A percentile compares a stretch with the other conserved stretches of the same genome.
Evolutionary conservation across 2,329 filamentous ascomycete species (phyloP).

Genomic region (Fusarium beomiforme): DNA sequence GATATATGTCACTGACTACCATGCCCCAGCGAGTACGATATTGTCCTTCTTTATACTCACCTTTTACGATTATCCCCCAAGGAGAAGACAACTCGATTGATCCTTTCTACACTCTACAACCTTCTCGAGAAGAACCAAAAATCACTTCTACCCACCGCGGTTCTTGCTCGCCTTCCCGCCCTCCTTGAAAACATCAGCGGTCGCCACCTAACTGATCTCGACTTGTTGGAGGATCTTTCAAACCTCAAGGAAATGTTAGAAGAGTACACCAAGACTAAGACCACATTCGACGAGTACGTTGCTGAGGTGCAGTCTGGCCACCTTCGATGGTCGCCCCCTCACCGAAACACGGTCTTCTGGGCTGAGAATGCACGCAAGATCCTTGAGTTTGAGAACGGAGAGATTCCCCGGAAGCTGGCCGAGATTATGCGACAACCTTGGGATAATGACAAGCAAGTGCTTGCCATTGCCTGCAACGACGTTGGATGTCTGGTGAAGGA

Average conservation of each 20-base stretch:
- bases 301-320: constrained; percentile 88
- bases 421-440: constrained; percentile 81
- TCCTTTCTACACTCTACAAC: constrained; percentile 90
- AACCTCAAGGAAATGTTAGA: constrained; percentile 71
- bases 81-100: constrained; percentile 94
- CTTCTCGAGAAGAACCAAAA: constrained; percentile 77
- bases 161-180: constrained; percentile 81
- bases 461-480: constrained; percentile 94
- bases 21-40: constrained; percentile 78
- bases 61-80: constrained; percentile 93
- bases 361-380: constrained; percentile 89
- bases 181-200: constrained; percentile 71
- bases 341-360: constrained; percentile 89
- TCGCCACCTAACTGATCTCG: constrained; percentile 71
- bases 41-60: constrained; percentile 91
- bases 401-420: constrained; percentile 81
- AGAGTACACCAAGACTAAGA: constrained; percentile 75
- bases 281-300: constrained; percentile 88
- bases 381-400: constrained; percentile 82
- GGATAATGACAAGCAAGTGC: constrained; percentile 85
- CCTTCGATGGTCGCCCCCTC: constrained; percentile 91
- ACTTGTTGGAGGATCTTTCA: constrained; percentile 70
- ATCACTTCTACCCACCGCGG: constrained; percentile 83
- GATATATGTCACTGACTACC: too few species aligned
- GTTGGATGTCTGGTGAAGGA: constrained; percentile 89